Percentiles rank a stretch among this genome's conserved stretches.
Conservation (phyloP, 2,329 filamentous ascomycete species). For the Emydomyces testavorans region DNA sequence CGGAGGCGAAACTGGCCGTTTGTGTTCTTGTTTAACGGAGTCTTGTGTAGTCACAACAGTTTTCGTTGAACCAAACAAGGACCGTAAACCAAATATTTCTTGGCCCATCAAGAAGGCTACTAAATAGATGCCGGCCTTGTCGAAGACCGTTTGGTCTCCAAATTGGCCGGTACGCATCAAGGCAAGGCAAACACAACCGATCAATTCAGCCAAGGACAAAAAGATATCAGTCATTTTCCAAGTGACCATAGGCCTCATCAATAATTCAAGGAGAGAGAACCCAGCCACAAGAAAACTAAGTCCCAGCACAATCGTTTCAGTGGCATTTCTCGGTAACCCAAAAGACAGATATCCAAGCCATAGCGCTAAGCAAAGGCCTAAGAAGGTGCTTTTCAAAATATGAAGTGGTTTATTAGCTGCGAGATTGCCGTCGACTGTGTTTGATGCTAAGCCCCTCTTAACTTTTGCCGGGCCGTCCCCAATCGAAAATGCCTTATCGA, state of each 20-base stretch:
- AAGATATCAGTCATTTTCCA: slow-evolving; percentile 33
- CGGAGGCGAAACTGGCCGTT: slow-evolving; percentile 3
- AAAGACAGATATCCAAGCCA: slow-evolving; percentile 28
- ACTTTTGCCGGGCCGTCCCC: slow-evolving; percentile 24
- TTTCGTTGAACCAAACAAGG: slow-evolving; percentile 13
- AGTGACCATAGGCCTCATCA: slow-evolving; percentile 28
- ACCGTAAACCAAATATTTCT: slow-evolving; percentile 26
- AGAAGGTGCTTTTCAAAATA: slow-evolving; percentile 13
- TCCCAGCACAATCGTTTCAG: slow-evolving; percentile 30
- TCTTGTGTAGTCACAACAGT: not conserved
- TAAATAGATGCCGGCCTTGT: slow-evolving; percentile 31
- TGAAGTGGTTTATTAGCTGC: slow-evolving; percentile 8
- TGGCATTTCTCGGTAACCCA: slow-evolving; percentile 28
- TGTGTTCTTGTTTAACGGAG: not conserved
- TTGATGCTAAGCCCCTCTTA: slow-evolving; percentile 17
- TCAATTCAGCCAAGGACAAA: slow-evolving; percentile 29
- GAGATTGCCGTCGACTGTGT: slow-evolving; percentile 20
- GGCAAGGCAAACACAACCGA: slow-evolving; percentile 30
- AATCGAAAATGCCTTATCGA: slow-evolving; percentile 36
- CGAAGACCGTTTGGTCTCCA: slow-evolving; percentile 27
- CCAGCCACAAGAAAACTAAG: slow-evolving; percentile 32
- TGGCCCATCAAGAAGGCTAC: slow-evolving; percentile 32
- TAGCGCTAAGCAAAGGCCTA: slow-evolving; percentile 21
- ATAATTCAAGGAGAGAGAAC: slow-evolving; percentile 30
- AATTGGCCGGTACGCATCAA: slow-evolving; percentile 25